These are phyloP conservation scores for Colletotrichum sp. DNA, from an alignment of 2,329 filamentous ascomycete species.

Conservation along the genomic window DNA sequence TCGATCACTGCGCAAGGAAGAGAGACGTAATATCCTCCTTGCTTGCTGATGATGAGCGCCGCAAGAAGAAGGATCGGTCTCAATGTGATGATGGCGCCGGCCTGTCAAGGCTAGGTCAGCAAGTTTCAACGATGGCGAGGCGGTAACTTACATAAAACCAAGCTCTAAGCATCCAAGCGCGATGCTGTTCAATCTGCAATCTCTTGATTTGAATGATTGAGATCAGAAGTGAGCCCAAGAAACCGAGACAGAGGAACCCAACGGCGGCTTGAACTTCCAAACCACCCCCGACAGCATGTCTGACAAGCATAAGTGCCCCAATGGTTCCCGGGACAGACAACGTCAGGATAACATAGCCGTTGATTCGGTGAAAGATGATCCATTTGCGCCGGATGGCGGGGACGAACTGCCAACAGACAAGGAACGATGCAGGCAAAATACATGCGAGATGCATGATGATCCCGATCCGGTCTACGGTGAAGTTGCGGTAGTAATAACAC, in stretches of 20 bases:
- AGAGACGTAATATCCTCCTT: slow-evolving; percentile 29
- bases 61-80: slow-evolving; percentile 52
- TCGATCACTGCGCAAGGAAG: slow-evolving; percentile 54
- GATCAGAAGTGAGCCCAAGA: slow-evolving; percentile 44
- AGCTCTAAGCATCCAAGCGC: slow-evolving; percentile 66
- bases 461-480: slow-evolving; percentile 35
- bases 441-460: slow-evolving; percentile 48
- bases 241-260: slow-evolving; percentile 48
- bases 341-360: slow-evolving; percentile 58
- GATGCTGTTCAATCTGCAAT: slow-evolving; percentile 65
- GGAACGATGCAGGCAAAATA: slow-evolving; percentile 46
- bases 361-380: slow-evolving; percentile 61
- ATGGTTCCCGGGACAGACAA: slow-evolving; percentile 49
- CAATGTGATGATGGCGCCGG: slow-evolving; percentile 56
- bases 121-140: not conserved
- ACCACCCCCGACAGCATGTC: slow-evolving; percentile 56
- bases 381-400: slow-evolving; percentile 49
- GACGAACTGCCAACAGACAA: slow-evolving; percentile 51
- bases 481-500: slow-evolving; percentile 42
- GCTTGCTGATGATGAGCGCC: slow-evolving; percentile 39
- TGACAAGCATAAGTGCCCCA: slow-evolving; percentile 56
- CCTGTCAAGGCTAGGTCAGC: slow-evolving; percentile 31
- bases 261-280: slow-evolving; percentile 49
- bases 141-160: slow-evolving; percentile 47
- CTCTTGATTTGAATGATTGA: slow-evolving; percentile 61